Evolutionary conservation across 1,139 yeast species (phyloP).

Genomic region (Kazachstania sp.): DNA sequence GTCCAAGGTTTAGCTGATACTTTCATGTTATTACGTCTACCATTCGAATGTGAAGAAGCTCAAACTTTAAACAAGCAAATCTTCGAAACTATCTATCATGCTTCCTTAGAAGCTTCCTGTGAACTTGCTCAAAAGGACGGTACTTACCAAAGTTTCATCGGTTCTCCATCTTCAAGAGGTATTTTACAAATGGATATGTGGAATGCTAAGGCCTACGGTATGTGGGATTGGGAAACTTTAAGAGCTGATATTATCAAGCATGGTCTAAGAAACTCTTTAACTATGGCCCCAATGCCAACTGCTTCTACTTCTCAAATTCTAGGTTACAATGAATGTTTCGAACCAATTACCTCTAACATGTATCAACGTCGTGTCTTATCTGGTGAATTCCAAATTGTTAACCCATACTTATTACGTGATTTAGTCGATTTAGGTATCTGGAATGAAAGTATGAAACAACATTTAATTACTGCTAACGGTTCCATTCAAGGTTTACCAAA

Average conservation of each 20-base stretch:
- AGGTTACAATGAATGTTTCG: constrained; percentile 86
- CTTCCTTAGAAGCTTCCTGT: constrained; percentile 69
- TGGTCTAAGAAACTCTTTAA: constrained; percentile 73
- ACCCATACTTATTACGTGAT: constrained; percentile 73
- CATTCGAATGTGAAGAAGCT: constrained; percentile 73
- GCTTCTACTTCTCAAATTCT: constrained; percentile 88
- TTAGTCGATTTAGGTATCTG: constrained; percentile 77
- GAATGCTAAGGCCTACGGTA: constrained; percentile 60
- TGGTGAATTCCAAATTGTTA: constrained; percentile 84
- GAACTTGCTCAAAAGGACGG: constrained; percentile 65
- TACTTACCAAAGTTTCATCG: constrained; percentile 57
- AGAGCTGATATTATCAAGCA: constrained; percentile 50
- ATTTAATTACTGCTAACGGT: constrained; percentile 72
- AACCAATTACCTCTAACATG: constrained; percentile 82
- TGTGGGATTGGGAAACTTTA: constrained; percentile 61
- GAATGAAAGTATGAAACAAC: constrained; percentile 73
- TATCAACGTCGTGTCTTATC: constrained; percentile 80
- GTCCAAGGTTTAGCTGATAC: constrained; percentile 87
- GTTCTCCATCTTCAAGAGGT: constrained; percentile 82
- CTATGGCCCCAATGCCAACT: constrained; percentile 92
- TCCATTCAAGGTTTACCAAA: constrained; percentile 71
- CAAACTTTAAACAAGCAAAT: constrained; percentile 64
- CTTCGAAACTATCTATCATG: constrained; percentile 86
- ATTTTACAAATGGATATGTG: constrained; percentile 71
- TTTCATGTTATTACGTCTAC: constrained; percentile 66